Conservation (phyloP, 192 early-diverging fungal species). For the Spinellus fusiger region DNA sequence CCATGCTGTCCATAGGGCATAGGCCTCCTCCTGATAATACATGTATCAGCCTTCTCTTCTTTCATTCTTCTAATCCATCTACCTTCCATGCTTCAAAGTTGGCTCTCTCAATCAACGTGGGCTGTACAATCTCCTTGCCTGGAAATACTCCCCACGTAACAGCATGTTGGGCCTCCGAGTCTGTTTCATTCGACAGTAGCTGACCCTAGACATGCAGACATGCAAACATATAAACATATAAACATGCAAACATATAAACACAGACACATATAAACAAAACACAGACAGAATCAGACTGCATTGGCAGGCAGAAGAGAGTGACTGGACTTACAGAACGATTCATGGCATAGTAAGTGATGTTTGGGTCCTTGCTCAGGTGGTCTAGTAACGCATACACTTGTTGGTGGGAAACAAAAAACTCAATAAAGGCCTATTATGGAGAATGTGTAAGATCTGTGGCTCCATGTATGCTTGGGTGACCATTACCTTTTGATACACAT, state of each 20-base stretch:
- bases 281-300: too few relatives aligned
- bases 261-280: too few relatives aligned
- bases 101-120: constrained; percentile 71
- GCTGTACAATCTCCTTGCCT: constrained; percentile 83
- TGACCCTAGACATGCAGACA: constrained; percentile 41
- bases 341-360: constrained; percentile 86
- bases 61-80: neutral
- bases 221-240: neutral
- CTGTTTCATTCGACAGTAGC: constrained; percentile 57
- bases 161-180: constrained; percentile 58
- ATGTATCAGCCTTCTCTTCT: neutral
- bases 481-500: constrained; percentile 70
- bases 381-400: constrained; percentile 47
- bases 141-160: constrained; percentile 92
- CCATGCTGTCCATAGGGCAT: constrained; percentile 79
- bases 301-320: too few relatives aligned
- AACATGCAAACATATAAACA: constrained; percentile 27
- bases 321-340: constrained; percentile 60
- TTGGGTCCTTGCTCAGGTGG: constrained; percentile 51
- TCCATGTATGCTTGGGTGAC: too few relatives aligned
- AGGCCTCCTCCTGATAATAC: constrained; percentile 59
- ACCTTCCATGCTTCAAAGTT: constrained; percentile 79
- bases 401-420: constrained; percentile 68
- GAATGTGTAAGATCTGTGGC: too few relatives aligned
- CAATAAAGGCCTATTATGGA: constrained; percentile 57